Percentiles rank a stretch among this genome's conserved stretches.
Conservation (phyloP, 1,284 basidiomycete species). For the Testicularia cyperi region DNA sequence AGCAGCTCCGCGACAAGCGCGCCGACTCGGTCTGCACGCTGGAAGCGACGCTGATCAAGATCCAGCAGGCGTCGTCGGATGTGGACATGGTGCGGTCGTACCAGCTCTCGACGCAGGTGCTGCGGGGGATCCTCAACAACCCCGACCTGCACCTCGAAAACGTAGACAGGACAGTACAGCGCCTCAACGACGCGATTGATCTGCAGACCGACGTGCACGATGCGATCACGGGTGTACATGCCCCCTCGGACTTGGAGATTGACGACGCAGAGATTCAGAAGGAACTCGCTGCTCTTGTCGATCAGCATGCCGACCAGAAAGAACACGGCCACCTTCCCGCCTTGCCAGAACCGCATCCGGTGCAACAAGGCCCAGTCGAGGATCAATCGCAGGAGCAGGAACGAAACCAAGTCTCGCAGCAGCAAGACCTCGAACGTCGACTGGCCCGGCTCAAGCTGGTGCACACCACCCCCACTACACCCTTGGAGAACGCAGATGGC, state of each 20-base stretch:
- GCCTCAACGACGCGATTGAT: conserved; percentile 76
- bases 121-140: conserved; percentile 74
- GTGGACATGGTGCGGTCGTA: conserved; percentile 87
- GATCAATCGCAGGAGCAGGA: no score
- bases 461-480: no score
- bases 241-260: conserved; percentile 5
- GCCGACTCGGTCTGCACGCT: conserved; percentile 74
- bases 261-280: conserved; percentile 58
- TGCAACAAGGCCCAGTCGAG: no score
- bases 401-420: no score
- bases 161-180: conserved; percentile 83
- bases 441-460: no score
- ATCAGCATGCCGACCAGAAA: not conserved
- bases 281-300: no score
- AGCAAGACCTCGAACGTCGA: no score
- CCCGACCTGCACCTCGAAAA: conserved; percentile 75
- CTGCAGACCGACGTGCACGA: conserved; percentile 81
- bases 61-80: conserved; percentile 84
- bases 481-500: no score
- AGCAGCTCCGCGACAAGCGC: conserved; percentile 75
- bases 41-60: conserved; percentile 73
- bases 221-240: conserved; percentile 65
- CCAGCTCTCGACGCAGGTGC: conserved; percentile 74
- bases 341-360: no score
- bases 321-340: not conserved